Conservation (phyloP, 257 asterid species). For the Fraxinus cuspidata region DNA sequence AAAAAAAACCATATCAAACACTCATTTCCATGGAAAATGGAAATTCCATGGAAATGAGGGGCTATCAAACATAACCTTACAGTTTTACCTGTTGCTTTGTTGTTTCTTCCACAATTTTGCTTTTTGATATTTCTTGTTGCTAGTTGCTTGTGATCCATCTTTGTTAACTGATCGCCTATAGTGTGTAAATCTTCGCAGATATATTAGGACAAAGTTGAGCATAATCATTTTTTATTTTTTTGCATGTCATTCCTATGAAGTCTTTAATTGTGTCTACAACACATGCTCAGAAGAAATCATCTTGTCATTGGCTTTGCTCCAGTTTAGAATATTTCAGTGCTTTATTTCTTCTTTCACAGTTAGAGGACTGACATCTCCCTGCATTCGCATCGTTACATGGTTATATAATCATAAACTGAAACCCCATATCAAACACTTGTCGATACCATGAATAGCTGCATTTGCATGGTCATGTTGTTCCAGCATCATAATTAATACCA, state of each 20-base stretch:
- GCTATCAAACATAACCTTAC: too few relatives aligned
- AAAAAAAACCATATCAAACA: too few relatives aligned
- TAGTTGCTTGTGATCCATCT: neutral
- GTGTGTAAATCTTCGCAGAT: neutral
- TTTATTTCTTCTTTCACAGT: neutral
- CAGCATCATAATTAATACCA: neutral
- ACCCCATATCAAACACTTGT: neutral
- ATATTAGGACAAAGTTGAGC: neutral
- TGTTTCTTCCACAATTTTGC: conserved; percentile 4
- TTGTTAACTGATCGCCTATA: neutral
- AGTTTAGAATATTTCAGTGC: neutral
- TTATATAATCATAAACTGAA: neutral
- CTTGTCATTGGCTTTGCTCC: neutral
- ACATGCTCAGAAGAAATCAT: neutral
- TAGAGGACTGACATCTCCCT: neutral
- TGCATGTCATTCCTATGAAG: neutral
- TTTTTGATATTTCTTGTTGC: neutral
- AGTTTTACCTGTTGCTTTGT: conserved; percentile 13
- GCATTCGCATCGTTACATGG: neutral
- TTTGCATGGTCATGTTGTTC: neutral
- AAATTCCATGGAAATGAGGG: too few relatives aligned
- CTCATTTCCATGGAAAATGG: too few relatives aligned
- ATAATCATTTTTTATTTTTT: neutral
- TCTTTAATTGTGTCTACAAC: neutral
- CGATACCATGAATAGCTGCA: neutral